phyloP scores from a whole-genome alignment of 129 eudicot species.

The Flaveria linearis region DNA sequence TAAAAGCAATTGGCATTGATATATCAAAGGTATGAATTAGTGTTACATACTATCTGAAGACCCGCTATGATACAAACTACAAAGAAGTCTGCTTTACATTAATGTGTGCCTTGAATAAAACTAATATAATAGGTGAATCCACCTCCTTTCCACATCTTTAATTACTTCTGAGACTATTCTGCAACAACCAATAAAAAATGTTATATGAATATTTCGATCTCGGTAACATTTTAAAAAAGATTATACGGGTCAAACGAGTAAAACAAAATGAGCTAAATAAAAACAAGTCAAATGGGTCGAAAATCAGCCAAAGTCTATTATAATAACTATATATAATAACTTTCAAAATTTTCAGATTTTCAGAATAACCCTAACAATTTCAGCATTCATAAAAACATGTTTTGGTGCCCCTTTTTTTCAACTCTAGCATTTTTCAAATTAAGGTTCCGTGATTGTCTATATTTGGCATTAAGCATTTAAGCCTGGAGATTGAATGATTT shows the following conservation, averaged over 20 bases:
- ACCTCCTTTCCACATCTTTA: slow-evolving; percentile 27
- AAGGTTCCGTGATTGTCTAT: neutral
- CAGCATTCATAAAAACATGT: neutral
- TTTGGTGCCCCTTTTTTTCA: neutral
- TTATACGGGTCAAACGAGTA: neutral
- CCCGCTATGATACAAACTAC: slow-evolving; percentile 32
- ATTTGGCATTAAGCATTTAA: neutral
- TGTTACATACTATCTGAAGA: neutral
- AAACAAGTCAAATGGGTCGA: neutral
- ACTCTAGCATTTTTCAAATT: neutral
- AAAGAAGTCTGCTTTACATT: slow-evolving; percentile 26
- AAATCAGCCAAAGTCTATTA: neutral
- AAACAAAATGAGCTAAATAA: neutral
- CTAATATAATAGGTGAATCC: slow-evolving; percentile 39
- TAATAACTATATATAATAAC: neutral
- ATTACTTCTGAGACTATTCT: slow-evolving; percentile 39
- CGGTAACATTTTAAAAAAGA: neutral
- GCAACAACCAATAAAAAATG: slow-evolving; percentile 29
- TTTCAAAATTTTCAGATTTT: neutral
- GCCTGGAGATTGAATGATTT: neutral
- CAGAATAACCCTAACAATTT: neutral
- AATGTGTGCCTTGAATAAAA: slow-evolving; percentile 32
- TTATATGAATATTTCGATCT: neutral
- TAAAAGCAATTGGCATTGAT: neutral
- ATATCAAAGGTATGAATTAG: neutral